Evolutionary conservation across 192 early-diverging fungal genomes (phyloP), one percentile per base, ranked within the genome.

Genomic region (Podila clonocystis): DNA sequence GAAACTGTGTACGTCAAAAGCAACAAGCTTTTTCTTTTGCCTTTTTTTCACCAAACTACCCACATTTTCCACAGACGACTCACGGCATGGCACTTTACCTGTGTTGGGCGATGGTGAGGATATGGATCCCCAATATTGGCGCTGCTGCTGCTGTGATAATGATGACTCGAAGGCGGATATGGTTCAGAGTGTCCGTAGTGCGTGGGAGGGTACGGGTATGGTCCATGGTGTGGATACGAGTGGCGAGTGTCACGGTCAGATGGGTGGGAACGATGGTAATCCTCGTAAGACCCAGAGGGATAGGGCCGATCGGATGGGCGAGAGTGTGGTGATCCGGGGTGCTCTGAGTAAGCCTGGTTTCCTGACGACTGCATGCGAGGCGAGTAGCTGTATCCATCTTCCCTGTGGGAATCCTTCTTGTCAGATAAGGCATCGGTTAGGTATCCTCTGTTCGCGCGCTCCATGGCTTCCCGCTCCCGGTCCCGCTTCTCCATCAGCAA

Each of bases 401-500:
- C 67, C 26, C 31, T 58, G 22, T 49, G 45, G 20, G 73, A 58
- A 1, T 72, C 65, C 48, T 45, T 60, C 50, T 33, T 68, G 28
- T 31, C 34, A 0, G 65, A 49, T 30, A 68, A 30, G 1, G 49
- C 55, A n/a, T 73, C 77, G 9, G 65, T 60, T 17, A 80, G 19
- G 26, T 68, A 80, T 2, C 70, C 70, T 59, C 67, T 57, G 24
- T 80, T 80, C 13, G 77, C 77, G 31, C 71, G 50, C 24, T 80
- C 77, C 62, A 72, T 69, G 6, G 77, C 77, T 31, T 80, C 77
- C 41, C 77, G 72, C 24, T 80, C 77, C 34, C 77, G 77, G 38
- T 80, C 77, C 28, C 77, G 38, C 62, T 80, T 80, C 62, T 80
- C 77, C 77, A 80, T 80, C 20, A 80, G 26, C 55, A 80, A 31